Evolutionary conservation across 305 asterid species (phyloP).

Genomic region (Fraxinus angustifolia): DNA sequence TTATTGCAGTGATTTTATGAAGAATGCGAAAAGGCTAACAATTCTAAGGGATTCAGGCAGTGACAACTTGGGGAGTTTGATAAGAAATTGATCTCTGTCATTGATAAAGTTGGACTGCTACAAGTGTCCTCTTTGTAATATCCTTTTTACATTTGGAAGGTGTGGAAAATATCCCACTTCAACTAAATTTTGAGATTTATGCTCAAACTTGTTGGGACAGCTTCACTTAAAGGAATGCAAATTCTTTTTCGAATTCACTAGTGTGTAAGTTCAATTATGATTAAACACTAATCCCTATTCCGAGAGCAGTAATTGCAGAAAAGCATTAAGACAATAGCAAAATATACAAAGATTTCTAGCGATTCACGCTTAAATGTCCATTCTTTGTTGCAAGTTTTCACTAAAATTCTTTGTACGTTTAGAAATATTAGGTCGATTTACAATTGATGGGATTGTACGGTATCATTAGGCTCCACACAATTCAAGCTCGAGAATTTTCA

Average conservation of each 20-base stretch:
- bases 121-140: constrained; percentile 18
- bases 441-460: neutral
- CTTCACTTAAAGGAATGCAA: neutral
- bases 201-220: neutral
- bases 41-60: constrained; percentile 58
- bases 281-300: neutral
- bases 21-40: constrained; percentile 61
- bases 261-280: neutral
- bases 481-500: neutral
- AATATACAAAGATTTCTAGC: neutral
- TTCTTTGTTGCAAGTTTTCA: neutral
- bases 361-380: neutral
- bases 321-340: neutral
- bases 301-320: neutral
- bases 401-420: neutral
- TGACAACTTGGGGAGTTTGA: constrained; percentile 45
- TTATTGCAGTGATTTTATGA: constrained; percentile 56
- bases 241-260: neutral
- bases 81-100: constrained; percentile 16
- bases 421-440: neutral
- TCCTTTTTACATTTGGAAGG: constrained; percentile 1
- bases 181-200: constrained; percentile 12
- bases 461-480: neutral
- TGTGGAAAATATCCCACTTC: constrained; percentile 26
- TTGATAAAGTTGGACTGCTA: constrained; percentile 35